phyloP scores from a whole-genome alignment of 176 grass and related monocot genomes.

The Hordeum marinum region DNA sequence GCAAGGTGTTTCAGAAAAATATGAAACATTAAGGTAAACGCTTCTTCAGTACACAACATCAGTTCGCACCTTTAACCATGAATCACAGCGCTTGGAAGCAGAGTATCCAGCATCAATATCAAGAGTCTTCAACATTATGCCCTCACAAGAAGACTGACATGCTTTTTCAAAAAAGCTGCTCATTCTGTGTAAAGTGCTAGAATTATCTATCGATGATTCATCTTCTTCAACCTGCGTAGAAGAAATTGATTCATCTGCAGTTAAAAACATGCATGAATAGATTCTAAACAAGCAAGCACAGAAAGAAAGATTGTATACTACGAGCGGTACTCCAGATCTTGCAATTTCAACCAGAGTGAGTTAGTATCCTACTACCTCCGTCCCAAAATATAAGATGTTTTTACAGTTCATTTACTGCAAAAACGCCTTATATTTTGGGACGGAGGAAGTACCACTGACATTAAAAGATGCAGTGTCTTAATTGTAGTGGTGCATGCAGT shows the following conservation, averaged over 20 bases:
- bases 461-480: not conserved
- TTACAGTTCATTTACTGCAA: no score
- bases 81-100: conserved; percentile 82
- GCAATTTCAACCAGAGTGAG: not conserved
- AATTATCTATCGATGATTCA: conserved; percentile 56
- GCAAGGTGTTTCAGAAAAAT: conserved; percentile 15
- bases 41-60: conserved; percentile 2
- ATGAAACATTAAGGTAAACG: not conserved
- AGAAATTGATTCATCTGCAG: conserved; percentile 30
- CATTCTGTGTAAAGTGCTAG: conserved; percentile 54
- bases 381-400: no score
- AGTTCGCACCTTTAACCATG: conserved; percentile 74
- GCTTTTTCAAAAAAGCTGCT: conserved; percentile 73
- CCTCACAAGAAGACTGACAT: conserved; percentile 84
- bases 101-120: conserved; percentile 88
- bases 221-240: conserved; percentile 60
- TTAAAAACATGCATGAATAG: not conserved
- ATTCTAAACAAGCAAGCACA: conserved; percentile 14
- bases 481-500: not conserved
- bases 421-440: no score
- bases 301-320: not conserved
- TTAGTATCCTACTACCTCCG: not conserved
- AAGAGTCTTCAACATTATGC: conserved; percentile 93
- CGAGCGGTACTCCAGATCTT: not conserved
- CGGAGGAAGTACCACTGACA: not conserved